A percentile compares a stretch with the other conserved stretches of the same genome.
phyloP scores from a whole-genome alignment of 441 rosid species.

The Omphalea diandra region DNA sequence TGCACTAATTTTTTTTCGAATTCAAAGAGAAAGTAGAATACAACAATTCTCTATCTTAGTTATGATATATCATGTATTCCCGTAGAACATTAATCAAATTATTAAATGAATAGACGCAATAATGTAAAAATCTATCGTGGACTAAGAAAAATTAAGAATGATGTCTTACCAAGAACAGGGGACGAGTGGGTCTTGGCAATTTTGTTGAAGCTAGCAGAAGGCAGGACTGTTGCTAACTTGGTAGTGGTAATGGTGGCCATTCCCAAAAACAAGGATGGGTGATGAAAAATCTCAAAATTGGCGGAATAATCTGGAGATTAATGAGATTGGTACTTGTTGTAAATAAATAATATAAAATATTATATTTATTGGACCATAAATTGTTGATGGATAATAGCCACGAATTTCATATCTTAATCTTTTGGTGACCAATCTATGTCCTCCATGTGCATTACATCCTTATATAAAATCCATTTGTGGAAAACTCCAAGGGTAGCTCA shows the following conservation, averaged over 20 bases:
- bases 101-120: not conserved
- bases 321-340: no score
- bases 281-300: not conserved
- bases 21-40: no score
- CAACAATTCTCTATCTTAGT: no score
- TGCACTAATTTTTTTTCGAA: no score
- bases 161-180: conserved; percentile 13
- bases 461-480: no score
- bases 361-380: not conserved
- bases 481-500: no score
- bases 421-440: not conserved
- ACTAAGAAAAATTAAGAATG: not conserved
- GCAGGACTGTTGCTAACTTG: conserved; percentile 11
- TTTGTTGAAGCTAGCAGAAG: conserved; percentile 11
- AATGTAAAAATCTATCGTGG: no score
- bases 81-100: no score
- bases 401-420: conserved; percentile 12
- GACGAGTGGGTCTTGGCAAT: not conserved
- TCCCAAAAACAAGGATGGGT: not conserved
- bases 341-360: no score
- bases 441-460: conserved; percentile 10
- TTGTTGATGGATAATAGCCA: not conserved
- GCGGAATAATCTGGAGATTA: not conserved
- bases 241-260: conserved; percentile 13
- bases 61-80: no score